phyloP scores from a whole-genome alignment of 1,139 yeast genomes.

The Arxiozyma slooffiae region DNA sequence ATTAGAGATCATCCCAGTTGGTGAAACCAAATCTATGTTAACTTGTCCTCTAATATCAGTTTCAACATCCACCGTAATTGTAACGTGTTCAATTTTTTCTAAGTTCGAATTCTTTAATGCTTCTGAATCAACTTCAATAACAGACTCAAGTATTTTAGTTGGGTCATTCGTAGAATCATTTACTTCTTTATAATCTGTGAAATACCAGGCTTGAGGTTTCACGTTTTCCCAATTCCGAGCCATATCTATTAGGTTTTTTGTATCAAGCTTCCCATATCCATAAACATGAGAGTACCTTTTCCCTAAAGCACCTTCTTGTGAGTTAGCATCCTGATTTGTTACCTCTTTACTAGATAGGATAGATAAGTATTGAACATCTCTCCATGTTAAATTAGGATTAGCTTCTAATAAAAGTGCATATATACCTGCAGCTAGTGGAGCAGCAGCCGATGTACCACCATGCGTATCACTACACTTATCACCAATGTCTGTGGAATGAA shows the following conservation, averaged over 20 bases:
- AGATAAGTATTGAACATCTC: constrained; percentile 83
- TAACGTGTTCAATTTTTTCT: constrained; percentile 73
- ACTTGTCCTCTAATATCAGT: constrained; percentile 63
- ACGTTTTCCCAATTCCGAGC: constrained; percentile 78
- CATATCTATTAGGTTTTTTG: constrained; percentile 59
- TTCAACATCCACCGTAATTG: constrained; percentile 64
- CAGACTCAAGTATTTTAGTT: constrained; percentile 32
- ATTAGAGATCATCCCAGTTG: constrained; percentile 62
- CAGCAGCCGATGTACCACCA: constrained; percentile 98
- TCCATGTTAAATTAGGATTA: constrained; percentile 86
- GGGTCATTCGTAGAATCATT: constrained; percentile 18
- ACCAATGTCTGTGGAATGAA: constrained; percentile 81
- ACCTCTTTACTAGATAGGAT: constrained; percentile 65
- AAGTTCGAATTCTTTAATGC: constrained; percentile 50
- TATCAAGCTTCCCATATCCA: constrained; percentile 92
- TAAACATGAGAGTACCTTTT: constrained; percentile 69
- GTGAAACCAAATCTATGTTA: constrained; percentile 58
- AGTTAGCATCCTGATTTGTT: constrained; percentile 55
- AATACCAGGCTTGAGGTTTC: constrained; percentile 83
- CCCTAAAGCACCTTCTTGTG: constrained; percentile 52
- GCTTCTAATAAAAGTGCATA: constrained; percentile 72
- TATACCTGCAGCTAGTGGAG: constrained; percentile 94
- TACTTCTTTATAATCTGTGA: constrained; percentile 32
- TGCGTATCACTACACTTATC: constrained; percentile 63
- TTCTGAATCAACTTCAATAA: constrained; percentile 40